Base-by-base conservation (phyloP, 2,329 filamentous ascomycete species). In the Lecanicillium sp. region DNA sequence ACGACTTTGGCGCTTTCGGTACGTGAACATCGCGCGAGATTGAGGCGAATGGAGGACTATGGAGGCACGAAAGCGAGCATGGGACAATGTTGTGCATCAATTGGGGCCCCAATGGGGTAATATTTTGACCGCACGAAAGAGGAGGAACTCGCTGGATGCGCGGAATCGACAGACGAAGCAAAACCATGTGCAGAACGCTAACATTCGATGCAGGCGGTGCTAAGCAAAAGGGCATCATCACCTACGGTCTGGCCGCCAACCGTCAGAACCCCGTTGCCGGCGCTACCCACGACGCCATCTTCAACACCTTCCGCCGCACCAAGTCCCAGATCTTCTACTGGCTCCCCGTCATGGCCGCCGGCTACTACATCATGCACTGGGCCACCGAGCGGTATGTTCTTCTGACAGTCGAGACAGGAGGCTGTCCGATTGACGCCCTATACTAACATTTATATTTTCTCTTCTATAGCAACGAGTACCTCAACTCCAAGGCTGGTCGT, bases 231-330 rank as follows among this genome's bases (percentile, higher is more conserved):
- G 78, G 78, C 44, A 76, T 82, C 53, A 60, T 79, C 57, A 66
- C 68, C 56, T 97, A 94, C 69, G 75, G 81, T 50, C 60, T 98
- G 51, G 82, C 86, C 53, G 68, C 84, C 51, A 97, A 98, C 77
- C 83, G 85, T 61, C 90, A 95, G 72, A 81, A 85, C 57, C 85
- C 88, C 47, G 74, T 94, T 51, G 87, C 87, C 48, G 87, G 86
- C 55, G 71, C 82, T 44, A 65, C 74, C 49, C 69, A 90, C 64
- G 84, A 82, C 51, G 90, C 89, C 57, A 68, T 97, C 71, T 97
- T 97, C 82, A 98, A 98, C 78, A 82, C 79, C 54, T 94, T 84
- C 77, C 82, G 92, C 65, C 81, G 92, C 57, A 85, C 84, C 68
- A 81, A 80, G 62, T 65, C 74, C 53, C 92, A 97, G 74, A 79